A percentile compares a stretch with the other conserved stretches of the same genome.
Conservation (phyloP, 768 basidiomycete species). For the Pluteus cervinus region DNA sequence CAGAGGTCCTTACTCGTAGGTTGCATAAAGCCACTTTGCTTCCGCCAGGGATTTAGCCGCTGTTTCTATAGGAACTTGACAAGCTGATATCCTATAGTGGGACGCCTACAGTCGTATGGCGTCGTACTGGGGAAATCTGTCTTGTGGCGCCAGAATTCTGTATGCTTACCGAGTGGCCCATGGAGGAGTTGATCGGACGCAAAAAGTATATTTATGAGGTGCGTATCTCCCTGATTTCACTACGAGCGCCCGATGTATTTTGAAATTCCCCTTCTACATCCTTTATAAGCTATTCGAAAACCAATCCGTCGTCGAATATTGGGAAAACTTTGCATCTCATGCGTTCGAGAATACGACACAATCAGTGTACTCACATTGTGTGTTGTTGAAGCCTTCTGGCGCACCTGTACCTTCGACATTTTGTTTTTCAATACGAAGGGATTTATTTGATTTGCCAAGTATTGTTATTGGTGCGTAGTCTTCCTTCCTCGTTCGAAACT, state of each 20-base stretch:
- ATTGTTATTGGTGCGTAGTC: conserved; percentile 69
- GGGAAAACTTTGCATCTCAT: conserved; percentile 95
- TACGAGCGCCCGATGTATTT: neutral
- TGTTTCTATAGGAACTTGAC: conserved; percentile 71
- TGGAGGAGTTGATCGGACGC: conserved; percentile 67
- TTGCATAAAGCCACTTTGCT: conserved; percentile 7
- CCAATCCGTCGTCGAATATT: conserved; percentile 91
- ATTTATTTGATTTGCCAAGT: conserved; percentile 86
- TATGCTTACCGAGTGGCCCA: conserved; percentile 86
- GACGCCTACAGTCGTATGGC: conserved; percentile 97
- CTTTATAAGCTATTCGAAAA: conserved; percentile 79
- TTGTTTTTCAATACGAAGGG: conserved; percentile 92
- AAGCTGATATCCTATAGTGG: conserved; percentile 96
- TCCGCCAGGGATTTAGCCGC: conserved; percentile 11
- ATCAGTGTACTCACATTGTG: conserved; percentile 90
- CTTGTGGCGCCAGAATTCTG: conserved; percentile 96
- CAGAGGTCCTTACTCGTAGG: conserved; percentile 84
- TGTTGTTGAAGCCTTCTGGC: conserved; percentile 79
- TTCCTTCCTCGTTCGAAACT: neutral
- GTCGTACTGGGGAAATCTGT: conserved; percentile 96
- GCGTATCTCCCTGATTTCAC: conserved; percentile 11
- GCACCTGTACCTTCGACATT: conserved; percentile 87
- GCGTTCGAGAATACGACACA: conserved; percentile 98
- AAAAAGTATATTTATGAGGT: conserved; percentile 69
- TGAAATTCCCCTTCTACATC: conserved; percentile 6